Evolutionary conservation across 345 rosid species (phyloP), one percentile per base, ranked within the genome.

Genomic region (Lenwebbia sp.): DNA sequence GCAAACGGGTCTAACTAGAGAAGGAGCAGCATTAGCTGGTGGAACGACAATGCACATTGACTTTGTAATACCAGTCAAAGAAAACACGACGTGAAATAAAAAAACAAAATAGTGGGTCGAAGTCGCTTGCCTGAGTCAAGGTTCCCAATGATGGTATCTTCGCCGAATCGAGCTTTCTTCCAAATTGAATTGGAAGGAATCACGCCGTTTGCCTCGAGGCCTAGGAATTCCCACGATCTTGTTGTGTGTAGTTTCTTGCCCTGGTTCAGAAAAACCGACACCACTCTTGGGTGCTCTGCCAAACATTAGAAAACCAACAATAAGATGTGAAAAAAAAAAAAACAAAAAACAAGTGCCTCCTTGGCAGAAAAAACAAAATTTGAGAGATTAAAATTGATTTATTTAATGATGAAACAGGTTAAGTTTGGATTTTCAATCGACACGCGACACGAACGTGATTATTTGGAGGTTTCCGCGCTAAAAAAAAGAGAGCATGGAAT

Each of bases 171-270:
- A 14, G 98, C 94, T 82, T 92, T 92, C 70, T 88, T 90, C 99
- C 99, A 96, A 62, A 94, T 82, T 25, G 98, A 93, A 37, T 89
- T 83, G 6, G 93, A 87, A 12, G 90, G 89, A 51, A 89, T 51
- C 1, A 56, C 82, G 37, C 94, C 94, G 83, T 90, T 60, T 4
- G 88, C 90, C 86, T 96, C 98, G 26, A 93, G 90, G 21, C 93
- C 92, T 82, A 97, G 89, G 86, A 96, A 97, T n/a, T 94, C 95
- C 99, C 99, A 97, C 65, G 99, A 96, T 54, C 94, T 93, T 47
- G 97, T 97, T 13, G 98, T 97, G 90, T 96, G 98, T n/a, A 97
- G 89, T 83, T 95, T 92, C 74, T 89, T 93, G 40, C 89, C 98
- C 89, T 86, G 83, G 93, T 94, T 94, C 90, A 86, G 84, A 91